These are phyloP conservation scores for Filosporella fistucella DNA, from an alignment of 495 filamentous ascomycete genomes.

Conservation along the genomic window DNA sequence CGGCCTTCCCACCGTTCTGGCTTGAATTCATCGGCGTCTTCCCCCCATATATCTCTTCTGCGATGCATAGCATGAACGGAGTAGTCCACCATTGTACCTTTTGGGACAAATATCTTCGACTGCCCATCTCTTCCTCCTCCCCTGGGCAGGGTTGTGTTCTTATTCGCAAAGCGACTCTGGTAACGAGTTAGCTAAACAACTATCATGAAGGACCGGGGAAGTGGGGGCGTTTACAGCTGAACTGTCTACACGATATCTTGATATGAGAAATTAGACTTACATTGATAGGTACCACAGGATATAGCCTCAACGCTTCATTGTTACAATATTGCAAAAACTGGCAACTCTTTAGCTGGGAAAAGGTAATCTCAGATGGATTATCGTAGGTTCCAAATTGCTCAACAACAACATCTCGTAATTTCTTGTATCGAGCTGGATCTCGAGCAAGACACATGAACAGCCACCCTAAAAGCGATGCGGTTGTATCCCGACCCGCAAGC, in stretches of 20 bases:
- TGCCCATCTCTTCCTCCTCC: constrained; percentile 39
- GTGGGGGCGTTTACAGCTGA: too few species aligned
- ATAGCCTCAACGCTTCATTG: constrained; percentile 41
- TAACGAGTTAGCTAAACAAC: too few species aligned
- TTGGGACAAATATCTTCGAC: constrained; percentile 26
- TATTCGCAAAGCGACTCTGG: constrained; percentile 33
- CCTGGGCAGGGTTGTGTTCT: constrained; percentile 49
- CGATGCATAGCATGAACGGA: constrained; percentile 48
- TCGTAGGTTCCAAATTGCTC: constrained; percentile 21
- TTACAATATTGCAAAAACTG: constrained; percentile 44
- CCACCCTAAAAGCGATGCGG: constrained; percentile 41
- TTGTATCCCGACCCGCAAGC: constrained; percentile 56
- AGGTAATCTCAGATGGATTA: constrained; percentile 22
- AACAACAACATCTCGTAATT: constrained; percentile 34
- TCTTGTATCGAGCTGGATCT: constrained; percentile 25
- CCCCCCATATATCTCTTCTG: constrained; percentile 49
- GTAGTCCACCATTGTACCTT: constrained; percentile 32
- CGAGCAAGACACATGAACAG: constrained; percentile 12
- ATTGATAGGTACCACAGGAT: constrained; percentile 39
- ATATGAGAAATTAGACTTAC: too few species aligned
- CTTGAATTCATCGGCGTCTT: constrained; percentile 48
- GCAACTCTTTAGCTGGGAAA: constrained; percentile 33
- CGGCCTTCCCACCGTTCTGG: constrained; percentile 50
- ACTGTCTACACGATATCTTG: too few species aligned
- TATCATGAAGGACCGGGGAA: too few species aligned